These are phyloP conservation scores for Colletotrichum sp. DNA, from an alignment of 2,329 filamentous ascomycete genomes.

Conservation along the genomic window DNA sequence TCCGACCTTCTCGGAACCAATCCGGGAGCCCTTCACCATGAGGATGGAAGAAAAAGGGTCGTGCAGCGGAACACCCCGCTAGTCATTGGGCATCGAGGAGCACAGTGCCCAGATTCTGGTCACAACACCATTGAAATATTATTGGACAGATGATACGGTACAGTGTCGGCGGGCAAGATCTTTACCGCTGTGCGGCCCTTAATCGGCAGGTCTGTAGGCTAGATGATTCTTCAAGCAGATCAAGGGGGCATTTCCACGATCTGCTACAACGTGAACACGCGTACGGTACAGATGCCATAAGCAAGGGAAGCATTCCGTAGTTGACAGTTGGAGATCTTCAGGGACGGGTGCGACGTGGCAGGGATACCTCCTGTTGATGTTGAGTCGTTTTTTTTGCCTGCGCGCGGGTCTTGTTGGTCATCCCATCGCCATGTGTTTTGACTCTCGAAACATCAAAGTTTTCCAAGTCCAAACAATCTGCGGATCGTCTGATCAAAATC, in stretches of 20 bases:
- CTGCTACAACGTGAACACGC: neutral
- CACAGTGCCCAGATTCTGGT: neutral
- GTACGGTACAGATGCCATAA: neutral
- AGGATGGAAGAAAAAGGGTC: neutral
- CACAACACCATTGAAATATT: neutral
- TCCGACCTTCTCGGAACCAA: neutral
- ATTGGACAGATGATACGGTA: neutral
- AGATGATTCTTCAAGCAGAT: neutral
- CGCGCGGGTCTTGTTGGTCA: neutral
- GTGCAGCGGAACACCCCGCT: neutral
- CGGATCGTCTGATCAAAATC: neutral
- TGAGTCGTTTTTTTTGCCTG: neutral
- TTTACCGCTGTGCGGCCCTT: neutral
- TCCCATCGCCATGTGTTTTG: neutral
- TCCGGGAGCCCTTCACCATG: neutral
- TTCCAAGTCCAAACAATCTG: neutral
- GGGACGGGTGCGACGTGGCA: neutral
- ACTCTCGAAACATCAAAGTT: conserved; percentile 8
- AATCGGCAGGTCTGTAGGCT: neutral
- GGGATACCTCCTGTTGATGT: neutral
- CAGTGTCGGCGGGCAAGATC: neutral
- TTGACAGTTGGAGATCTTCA: neutral
- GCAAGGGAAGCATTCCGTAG: neutral
- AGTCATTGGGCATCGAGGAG: neutral
- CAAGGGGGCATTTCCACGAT: neutral